Conservation (phyloP, 352 stramenopile genomes). For the Blastocystis hominis region DNA sequence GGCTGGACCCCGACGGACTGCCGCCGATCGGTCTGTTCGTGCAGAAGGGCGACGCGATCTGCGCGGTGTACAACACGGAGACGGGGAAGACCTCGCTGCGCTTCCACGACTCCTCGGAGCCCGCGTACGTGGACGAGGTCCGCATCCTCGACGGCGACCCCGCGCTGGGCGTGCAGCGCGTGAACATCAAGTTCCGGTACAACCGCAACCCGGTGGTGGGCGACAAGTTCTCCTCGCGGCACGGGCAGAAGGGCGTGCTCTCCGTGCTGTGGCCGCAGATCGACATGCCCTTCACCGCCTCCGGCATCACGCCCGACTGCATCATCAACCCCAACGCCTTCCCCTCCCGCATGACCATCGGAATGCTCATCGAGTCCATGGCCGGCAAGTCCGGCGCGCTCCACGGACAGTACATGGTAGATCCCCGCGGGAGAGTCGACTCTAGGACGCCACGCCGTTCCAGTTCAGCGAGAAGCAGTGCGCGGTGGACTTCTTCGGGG, state of each 20-base stretch:
- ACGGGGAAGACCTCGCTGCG: slow-evolving; percentile 77
- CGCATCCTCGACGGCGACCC: slow-evolving; percentile 62
- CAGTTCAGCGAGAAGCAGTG: slow-evolving; percentile 93
- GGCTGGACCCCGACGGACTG: slow-evolving; percentile 87
- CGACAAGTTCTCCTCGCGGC: slow-evolving; percentile 97
- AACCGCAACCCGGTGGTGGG: slow-evolving; percentile 95
- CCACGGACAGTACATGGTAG: slow-evolving; percentile 79
- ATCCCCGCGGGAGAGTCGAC: slow-evolving; percentile 60
- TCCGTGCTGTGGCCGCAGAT: slow-evolving; percentile 95
- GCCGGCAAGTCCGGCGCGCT: slow-evolving; percentile 93
- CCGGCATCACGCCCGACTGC: slow-evolving; percentile 91
- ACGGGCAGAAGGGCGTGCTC: slow-evolving; percentile 98
- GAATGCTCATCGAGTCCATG: slow-evolving; percentile 97
- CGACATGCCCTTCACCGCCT: slow-evolving; percentile 98
- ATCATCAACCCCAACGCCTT: slow-evolving; percentile 98
- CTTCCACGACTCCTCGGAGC: slow-evolving; percentile 95
- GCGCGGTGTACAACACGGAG: slow-evolving; percentile 85
- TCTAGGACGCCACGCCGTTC: slow-evolving; percentile 96
- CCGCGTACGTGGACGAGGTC: slow-evolving; percentile 88
- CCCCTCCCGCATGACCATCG: slow-evolving; percentile 95
- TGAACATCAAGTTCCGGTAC: slow-evolving; percentile 90
- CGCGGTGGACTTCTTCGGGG: slow-evolving; percentile 96
- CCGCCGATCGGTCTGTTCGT: slow-evolving; percentile 85
- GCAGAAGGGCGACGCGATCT: slow-evolving; percentile 85
- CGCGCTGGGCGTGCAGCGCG: slow-evolving; percentile 73